Conservation (phyloP, 768 basidiomycete genomes). For the Termitomyces sp. region DNA sequence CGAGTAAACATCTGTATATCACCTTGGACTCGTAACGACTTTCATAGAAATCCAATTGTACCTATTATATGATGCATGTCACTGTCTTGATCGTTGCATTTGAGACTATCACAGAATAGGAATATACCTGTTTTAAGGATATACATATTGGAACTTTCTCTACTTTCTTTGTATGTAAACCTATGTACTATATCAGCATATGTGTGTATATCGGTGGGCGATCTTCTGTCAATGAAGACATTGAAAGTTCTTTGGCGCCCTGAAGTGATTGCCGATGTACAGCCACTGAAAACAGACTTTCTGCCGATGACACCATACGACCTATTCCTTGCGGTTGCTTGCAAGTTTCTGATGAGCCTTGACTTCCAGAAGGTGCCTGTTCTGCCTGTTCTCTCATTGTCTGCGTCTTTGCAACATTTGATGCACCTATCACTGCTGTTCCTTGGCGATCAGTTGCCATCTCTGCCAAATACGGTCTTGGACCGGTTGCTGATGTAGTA, state of each 20-base stretch:
- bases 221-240: no score
- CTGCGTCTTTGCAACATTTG: neutral
- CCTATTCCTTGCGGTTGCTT: neutral
- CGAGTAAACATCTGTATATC: conserved; percentile 66
- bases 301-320: neutral
- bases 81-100: neutral
- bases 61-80: neutral
- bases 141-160: no score
- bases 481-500: conserved; percentile 9
- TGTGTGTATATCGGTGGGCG: no score
- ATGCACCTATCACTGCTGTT: neutral
- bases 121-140: neutral
- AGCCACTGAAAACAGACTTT: conserved; percentile 5
- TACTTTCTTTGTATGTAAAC: neutral
- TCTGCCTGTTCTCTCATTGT: neutral
- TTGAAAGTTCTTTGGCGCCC: no score
- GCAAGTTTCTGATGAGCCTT: no score
- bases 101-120: neutral
- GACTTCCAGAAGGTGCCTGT: neutral
- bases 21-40: conserved; percentile 28
- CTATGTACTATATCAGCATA: no score
- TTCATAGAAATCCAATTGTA: neutral
- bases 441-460: conserved; percentile 12
- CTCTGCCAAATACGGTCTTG: conserved; percentile 13
- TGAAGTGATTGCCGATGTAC: conserved; percentile 11